Base-by-base conservation (phyloP, 2,329 filamentous ascomycete species). In the Aspergillus sp. region DNA sequence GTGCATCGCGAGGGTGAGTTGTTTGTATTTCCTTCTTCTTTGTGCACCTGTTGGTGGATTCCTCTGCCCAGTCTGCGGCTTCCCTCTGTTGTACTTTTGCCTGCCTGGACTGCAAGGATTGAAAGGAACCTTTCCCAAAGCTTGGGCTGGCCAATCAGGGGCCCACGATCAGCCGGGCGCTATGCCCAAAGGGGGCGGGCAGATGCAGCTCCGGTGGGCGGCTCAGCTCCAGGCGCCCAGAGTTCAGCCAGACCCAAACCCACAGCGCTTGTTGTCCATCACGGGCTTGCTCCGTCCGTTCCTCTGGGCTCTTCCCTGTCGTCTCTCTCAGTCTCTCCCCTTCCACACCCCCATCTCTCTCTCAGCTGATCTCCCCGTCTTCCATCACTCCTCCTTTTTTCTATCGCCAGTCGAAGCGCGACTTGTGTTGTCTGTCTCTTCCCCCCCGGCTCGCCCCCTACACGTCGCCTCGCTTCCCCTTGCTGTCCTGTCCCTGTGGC, bases 1-100 rank as follows among this genome's bases (percentile, higher is more conserved):
- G 39, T 44, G 62, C 20, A 67, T 65, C 64, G 58, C 48, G 69
- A 72, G 61, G 67, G 71, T 73, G 67, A 57, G 67, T 39, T 17
- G 47, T 22, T 36, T 52, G 12, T 5, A 45, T 26, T 53, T 53
- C 18, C 11, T 36, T 42, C 5, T 49, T n/a, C n/a, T n/a, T n/a
- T n/a, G n/a, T n/a, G n/a, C n/a, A n/a, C n/a, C n/a, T n/a, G n/a
- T n/a, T n/a, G n/a, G n/a, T n/a, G n/a, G n/a, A n/a, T n/a, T n/a
- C n/a, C n/a, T n/a, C n/a, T n/a, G n/a, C n/a, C n/a, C n/a, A n/a
- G n/a, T n/a, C n/a, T n/a, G n/a, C n/a, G n/a, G n/a, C n/a, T n/a
- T n/a, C 30, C 53, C 55, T 63, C 39, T 58, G 48, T 24, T 49
- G 44, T 55, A 47, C 45, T 55, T 48, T 52, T 56, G 41, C 36